A percentile compares a stretch with the other conserved stretches of the same genome.
phyloP scores from a whole-genome alignment of 2,329 filamentous ascomycete genomes.

The Tolypocladium endophyticum region DNA sequence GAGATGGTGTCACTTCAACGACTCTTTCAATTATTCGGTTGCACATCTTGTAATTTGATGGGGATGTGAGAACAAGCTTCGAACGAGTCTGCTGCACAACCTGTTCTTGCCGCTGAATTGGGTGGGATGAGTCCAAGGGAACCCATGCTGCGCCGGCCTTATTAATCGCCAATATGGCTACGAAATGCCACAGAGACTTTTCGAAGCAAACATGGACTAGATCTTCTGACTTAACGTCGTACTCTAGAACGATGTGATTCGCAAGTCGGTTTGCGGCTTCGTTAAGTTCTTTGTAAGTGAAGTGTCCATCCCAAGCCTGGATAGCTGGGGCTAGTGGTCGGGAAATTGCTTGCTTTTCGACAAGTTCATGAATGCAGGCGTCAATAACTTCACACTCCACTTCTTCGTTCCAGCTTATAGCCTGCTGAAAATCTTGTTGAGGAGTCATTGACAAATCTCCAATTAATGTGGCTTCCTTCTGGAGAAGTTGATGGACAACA shows the following conservation, averaged over 20 bases:
- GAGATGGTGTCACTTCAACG: background rate
- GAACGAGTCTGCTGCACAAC: background rate
- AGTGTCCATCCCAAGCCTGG: constrained; percentile 28
- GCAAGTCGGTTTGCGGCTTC: constrained; percentile 2
- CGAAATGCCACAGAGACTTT: constrained; percentile 4
- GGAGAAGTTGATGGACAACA: background rate
- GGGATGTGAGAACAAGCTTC: background rate
- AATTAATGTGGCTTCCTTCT: background rate
- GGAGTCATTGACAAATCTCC: background rate
- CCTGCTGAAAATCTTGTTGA: background rate
- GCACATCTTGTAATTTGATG: background rate
- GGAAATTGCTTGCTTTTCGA: background rate
- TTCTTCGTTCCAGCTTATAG: background rate
- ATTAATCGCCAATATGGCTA: constrained; percentile 6
- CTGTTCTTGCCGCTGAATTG: background rate
- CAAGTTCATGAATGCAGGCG: background rate
- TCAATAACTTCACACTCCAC: background rate
- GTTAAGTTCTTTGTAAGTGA: constrained; percentile 27
- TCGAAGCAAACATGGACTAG: background rate
- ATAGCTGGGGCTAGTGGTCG: constrained; percentile 20
- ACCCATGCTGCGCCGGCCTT: constrained; percentile 7
- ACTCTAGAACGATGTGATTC: background rate
- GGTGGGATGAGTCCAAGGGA: constrained; percentile 3
- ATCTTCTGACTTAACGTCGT: constrained; percentile 7
- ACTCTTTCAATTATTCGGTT: background rate